phyloP scores from a whole-genome alignment of 352 stramenopile genomes.

The Globisporangium paroecandrum region DNA sequence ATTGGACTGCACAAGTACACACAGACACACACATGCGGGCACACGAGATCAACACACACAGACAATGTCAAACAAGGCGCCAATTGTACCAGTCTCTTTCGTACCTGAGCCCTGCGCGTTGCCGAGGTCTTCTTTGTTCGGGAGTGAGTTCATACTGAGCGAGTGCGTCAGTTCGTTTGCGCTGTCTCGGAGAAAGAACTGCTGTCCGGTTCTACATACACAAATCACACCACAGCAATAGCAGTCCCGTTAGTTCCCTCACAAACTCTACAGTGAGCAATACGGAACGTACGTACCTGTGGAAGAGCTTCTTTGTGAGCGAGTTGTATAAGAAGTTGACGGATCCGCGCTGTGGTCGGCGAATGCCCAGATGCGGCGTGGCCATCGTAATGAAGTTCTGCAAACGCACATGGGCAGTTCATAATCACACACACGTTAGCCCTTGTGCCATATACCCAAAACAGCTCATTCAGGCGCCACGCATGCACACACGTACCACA shows the following conservation, averaged over 20 bases:
- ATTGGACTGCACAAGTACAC: constrained; percentile 19
- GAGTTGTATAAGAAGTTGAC: constrained; percentile 70
- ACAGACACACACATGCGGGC: not conserved
- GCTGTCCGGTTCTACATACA: constrained; percentile 42
- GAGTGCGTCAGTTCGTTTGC: constrained; percentile 41
- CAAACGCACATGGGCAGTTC: not conserved
- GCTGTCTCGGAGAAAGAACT: constrained; percentile 57
- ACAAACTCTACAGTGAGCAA: not conserved
- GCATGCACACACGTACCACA: constrained; percentile 39
- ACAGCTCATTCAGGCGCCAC: not conserved
- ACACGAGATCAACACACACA: not conserved
- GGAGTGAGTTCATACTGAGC: constrained; percentile 29
- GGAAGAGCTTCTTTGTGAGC: constrained; percentile 64
- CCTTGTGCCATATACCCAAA: not conserved
- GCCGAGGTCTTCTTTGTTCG: constrained; percentile 21
- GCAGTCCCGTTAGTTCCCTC: not conserved
- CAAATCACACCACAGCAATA: not conserved
- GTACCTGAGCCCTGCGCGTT: constrained; percentile 19
- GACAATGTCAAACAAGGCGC: not conserved
- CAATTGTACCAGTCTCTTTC: not conserved
- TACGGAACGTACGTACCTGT: constrained; percentile 36
- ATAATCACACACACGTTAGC: constrained; percentile 1
- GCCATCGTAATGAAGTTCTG: constrained; percentile 84
- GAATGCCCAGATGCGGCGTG: constrained; percentile 74
- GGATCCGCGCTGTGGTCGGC: constrained; percentile 46